Conservation (phyloP, 2,329 filamentous ascomycete genomes). For the Cyclaneusma minus region DNA sequence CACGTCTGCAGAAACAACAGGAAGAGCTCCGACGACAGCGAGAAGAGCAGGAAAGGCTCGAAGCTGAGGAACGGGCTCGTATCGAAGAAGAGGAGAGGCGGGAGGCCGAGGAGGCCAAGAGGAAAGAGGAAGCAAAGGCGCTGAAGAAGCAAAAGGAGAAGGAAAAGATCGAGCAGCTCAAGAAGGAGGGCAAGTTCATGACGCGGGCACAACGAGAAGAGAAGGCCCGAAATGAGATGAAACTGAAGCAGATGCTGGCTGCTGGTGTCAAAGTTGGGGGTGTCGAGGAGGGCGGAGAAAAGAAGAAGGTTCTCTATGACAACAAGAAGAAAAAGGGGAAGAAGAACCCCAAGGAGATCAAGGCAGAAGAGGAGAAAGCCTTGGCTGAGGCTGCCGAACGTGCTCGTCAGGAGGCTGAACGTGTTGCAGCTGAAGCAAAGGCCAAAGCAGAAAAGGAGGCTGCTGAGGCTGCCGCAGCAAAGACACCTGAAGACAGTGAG, state of each 20-base stretch:
- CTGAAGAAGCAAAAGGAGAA: conserved; percentile 77
- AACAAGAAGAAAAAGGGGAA: conserved; percentile 59
- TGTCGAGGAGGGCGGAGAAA: conserved; percentile 33
- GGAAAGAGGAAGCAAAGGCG: conserved; percentile 57
- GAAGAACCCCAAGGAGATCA: conserved; percentile 31
- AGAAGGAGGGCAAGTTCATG: conserved; percentile 75
- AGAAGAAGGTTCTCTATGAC: conserved; percentile 63
- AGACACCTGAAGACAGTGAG: conserved; percentile 41
- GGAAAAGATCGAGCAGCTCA: conserved; percentile 72
- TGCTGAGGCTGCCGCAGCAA: conserved; percentile 36
- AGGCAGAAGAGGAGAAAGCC: conserved; percentile 63
- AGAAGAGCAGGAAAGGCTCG: conserved; percentile 43
- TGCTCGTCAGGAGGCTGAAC: conserved; percentile 52
- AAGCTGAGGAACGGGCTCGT: conserved; percentile 48
- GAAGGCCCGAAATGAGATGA: conserved; percentile 62
- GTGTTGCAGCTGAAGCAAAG: conserved; percentile 43
- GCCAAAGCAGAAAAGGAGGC: conserved; percentile 44
- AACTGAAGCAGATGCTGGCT: conserved; percentile 73
- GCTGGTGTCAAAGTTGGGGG: conserved; percentile 60
- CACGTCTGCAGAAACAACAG: conserved; percentile 66
- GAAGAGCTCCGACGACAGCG: conserved; percentile 53
- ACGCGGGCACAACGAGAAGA: conserved; percentile 78
- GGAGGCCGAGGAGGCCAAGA: conserved; percentile 52
- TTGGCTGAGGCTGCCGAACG: conserved; percentile 67
- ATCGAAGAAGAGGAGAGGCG: conserved; percentile 49